Conservation (phyloP, 371 early-diverging fungal genomes). For the Apophysomyces ossiformis region DNA sequence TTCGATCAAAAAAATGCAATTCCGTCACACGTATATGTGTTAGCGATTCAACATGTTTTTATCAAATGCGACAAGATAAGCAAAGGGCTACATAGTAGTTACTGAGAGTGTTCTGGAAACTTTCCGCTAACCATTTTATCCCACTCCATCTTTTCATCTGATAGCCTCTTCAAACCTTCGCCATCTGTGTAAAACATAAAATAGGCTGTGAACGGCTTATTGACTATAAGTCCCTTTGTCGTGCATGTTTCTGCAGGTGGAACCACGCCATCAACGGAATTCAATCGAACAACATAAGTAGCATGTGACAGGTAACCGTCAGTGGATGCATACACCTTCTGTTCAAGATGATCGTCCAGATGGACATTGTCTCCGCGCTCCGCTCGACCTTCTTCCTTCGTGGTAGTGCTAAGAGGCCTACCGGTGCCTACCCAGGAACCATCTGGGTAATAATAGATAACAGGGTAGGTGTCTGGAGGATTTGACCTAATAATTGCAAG, state of each 20-base stretch:
- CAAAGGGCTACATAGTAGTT: background rate
- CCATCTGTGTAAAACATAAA: constrained; percentile 42
- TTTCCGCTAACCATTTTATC: constrained; percentile 27
- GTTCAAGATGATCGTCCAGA: constrained; percentile 44
- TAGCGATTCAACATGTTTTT: too few relatives aligned
- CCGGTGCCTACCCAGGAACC: constrained; percentile 46
- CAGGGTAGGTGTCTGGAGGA: constrained; percentile 35
- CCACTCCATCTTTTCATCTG: constrained; percentile 29
- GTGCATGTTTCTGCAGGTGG: constrained; percentile 38
- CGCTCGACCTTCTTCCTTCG: constrained; percentile 35
- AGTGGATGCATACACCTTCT: constrained; percentile 27
- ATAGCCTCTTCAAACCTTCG: constrained; percentile 25
- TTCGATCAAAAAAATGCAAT: too few relatives aligned
- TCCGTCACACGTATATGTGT: too few relatives aligned
- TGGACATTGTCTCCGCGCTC: constrained; percentile 39
- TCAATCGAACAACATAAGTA: constrained; percentile 40
- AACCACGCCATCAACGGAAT: constrained; percentile 32
- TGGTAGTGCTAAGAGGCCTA: constrained; percentile 39
- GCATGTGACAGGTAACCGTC: constrained; percentile 48
- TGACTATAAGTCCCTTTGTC: constrained; percentile 36
- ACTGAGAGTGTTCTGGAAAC: background rate
- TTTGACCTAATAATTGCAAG: constrained; percentile 25
- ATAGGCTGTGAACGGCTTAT: constrained; percentile 46
- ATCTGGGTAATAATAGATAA: constrained; percentile 41
- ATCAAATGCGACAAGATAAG: too few relatives aligned